Evolutionary conservation across 441 rosid genomes (phyloP).

Genomic region (Melastoma candidum): DNA sequence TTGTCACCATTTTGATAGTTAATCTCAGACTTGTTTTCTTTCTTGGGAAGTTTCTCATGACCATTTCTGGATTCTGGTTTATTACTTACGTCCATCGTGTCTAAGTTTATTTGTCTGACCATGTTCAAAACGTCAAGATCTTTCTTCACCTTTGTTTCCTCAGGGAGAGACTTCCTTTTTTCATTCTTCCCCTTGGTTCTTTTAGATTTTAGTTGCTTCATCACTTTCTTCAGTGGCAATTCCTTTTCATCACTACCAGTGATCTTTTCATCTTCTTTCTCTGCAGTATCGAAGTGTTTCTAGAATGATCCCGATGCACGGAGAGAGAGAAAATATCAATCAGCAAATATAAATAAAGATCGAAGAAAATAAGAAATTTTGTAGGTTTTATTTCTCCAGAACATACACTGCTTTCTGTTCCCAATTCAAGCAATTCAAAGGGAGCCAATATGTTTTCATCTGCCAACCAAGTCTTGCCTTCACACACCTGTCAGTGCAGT

Average conservation of each 20-base stretch:
- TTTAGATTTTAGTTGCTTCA: constrained; percentile 63
- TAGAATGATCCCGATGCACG: constrained; percentile 21
- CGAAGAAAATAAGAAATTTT: too few relatives aligned
- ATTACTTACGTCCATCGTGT: constrained; percentile 40
- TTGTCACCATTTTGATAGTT: constrained; percentile 47
- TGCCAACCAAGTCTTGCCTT: constrained; percentile 75
- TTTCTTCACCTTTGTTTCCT: constrained; percentile 41
- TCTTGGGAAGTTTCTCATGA: constrained; percentile 41
- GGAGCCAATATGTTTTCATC: constrained; percentile 70
- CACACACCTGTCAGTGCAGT: constrained; percentile 17
- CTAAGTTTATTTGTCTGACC: constrained; percentile 93
- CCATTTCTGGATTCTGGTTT: constrained; percentile 86
- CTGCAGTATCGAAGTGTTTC: constrained; percentile 39
- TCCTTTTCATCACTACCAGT: constrained; percentile 72
- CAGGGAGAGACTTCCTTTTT: constrained; percentile 43
- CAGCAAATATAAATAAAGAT: constrained; percentile 10
- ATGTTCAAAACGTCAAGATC: constrained; percentile 81
- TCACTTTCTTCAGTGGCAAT: constrained; percentile 69
- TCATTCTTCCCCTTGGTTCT: constrained; percentile 52
- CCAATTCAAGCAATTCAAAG: constrained; percentile 62
- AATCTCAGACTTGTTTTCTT: constrained; percentile 29
- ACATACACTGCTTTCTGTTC: constrained; percentile 50
- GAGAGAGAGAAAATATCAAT: constrained; percentile 12
- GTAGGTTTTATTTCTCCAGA: not conserved
- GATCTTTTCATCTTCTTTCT: constrained; percentile 43